Conservation (phyloP, 2,329 filamentous ascomycete species). For the Stachybotrys elegans region DNA sequence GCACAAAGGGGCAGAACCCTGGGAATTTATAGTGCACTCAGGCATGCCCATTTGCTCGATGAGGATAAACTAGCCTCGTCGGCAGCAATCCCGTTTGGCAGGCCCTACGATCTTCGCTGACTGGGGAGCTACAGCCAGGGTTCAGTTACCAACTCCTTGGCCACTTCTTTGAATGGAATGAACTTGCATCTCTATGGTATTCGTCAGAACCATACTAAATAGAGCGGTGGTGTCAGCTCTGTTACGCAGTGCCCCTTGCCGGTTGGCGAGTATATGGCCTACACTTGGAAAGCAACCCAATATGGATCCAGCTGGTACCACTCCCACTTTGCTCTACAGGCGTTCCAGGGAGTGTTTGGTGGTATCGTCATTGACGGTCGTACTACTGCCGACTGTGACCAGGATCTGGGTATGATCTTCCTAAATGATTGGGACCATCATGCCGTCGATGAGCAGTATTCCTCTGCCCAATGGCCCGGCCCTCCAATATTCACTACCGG, state of each 20-base stretch:
- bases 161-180: conserved; percentile 44
- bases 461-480: conserved; percentile 10
- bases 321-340: conserved; percentile 48
- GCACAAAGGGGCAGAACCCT: too few relatives aligned
- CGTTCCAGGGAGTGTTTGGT: conserved; percentile 53
- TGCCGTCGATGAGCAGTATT: conserved; percentile 32
- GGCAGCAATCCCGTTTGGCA: too few relatives aligned
- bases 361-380: conserved; percentile 59
- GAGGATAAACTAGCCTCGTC: too few relatives aligned
- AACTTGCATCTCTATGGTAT: conserved; percentile 59
- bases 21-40: too few relatives aligned
- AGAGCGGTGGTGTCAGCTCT: conserved; percentile 49
- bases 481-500: conserved; percentile 34
- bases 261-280: conserved; percentile 44
- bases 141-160: conserved; percentile 46
- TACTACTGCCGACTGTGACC: conserved; percentile 53
- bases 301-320: conserved; percentile 59
- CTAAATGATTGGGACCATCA: conserved; percentile 54
- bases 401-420: conserved; percentile 55
- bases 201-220: conserved; percentile 46
- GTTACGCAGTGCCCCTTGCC: conserved; percentile 44
- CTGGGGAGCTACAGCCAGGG: conserved; percentile 39
- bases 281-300: conserved; percentile 51
- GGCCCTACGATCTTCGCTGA: conserved; percentile 51
- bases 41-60: too few relatives aligned